Evolutionary conservation across 768 basidiomycete species (phyloP).

Genomic region (Podaxis sp.): DNA sequence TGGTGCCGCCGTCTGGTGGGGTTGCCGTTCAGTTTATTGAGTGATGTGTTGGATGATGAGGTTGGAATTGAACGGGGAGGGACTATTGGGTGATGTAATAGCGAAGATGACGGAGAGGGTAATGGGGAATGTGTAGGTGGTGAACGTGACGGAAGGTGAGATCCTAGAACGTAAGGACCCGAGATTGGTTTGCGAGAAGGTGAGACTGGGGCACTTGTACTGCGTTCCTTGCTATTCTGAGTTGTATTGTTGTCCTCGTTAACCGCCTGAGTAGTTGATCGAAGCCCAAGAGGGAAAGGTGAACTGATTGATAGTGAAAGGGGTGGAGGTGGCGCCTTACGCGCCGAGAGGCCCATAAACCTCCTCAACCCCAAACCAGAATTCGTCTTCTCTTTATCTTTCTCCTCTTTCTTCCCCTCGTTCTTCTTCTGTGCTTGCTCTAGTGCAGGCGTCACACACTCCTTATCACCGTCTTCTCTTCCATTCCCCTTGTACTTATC

Average conservation of each 20-base stretch:
- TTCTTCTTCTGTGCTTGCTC: slow-evolving; percentile 21
- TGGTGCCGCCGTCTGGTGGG: not conserved
- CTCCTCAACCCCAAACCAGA: slow-evolving; percentile 28
- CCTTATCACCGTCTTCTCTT: slow-evolving; percentile 15
- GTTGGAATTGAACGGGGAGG: slow-evolving; percentile 4
- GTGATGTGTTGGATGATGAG: slow-evolving; percentile 14
- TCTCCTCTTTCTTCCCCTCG: slow-evolving; percentile 24
- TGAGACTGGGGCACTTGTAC: slow-evolving; percentile 15
- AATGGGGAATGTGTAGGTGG: slow-evolving; percentile 16
- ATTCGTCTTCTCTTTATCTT: slow-evolving; percentile 11
- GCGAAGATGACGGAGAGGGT: slow-evolving; percentile 13
- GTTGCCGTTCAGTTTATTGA: slow-evolving; percentile 7
- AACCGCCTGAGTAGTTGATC: not conserved
- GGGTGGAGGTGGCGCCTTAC: slow-evolving; percentile 11
- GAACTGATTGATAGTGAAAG: slow-evolving; percentile 5
- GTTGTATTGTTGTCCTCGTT: slow-evolving; percentile 9
- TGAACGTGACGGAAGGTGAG: slow-evolving; percentile 22
- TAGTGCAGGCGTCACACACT: slow-evolving; percentile 15
- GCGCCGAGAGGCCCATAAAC: slow-evolving; percentile 26
- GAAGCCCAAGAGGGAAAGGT: slow-evolving; percentile 1
- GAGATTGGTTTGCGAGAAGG: slow-evolving; percentile 37
- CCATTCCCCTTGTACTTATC: not conserved
- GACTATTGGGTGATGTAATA: slow-evolving; percentile 3
- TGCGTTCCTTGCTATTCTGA: slow-evolving; percentile 13
- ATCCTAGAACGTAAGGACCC: slow-evolving; percentile 44